A percentile compares a stretch with the other conserved stretches of the same genome.
Conservation (phyloP, 2,329 filamentous ascomycete genomes). For the Fusarium chlamydosporum region DNA sequence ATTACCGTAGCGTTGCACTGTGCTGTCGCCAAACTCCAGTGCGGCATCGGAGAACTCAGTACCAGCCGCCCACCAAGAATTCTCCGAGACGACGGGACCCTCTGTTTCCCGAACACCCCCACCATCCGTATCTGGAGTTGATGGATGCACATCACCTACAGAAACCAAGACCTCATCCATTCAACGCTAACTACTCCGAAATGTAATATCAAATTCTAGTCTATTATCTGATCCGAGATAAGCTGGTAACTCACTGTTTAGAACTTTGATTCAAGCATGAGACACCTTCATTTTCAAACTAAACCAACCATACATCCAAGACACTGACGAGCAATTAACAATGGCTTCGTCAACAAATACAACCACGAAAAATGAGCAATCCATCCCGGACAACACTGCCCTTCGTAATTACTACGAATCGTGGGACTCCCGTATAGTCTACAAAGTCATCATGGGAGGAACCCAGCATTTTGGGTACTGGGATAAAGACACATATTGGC, state of each 20-base stretch:
- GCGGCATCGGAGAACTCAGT: too few species aligned
- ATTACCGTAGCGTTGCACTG: too few species aligned
- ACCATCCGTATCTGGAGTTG: background rate
- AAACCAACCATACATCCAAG: too few species aligned
- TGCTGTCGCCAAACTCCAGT: too few species aligned
- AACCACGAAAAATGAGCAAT: background rate
- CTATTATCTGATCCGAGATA: too few species aligned
- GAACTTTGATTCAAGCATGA: too few species aligned
- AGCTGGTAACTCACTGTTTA: too few species aligned
- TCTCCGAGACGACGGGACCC: background rate
- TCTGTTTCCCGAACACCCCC: background rate
- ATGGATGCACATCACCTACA: background rate
- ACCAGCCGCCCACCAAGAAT: background rate
- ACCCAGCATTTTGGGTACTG: slow-evolving; percentile 15
- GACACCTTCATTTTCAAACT: too few species aligned
- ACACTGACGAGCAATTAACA: background rate
- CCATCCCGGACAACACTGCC: background rate
- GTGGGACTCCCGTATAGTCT: slow-evolving; percentile 8
- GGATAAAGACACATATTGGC: slow-evolving; percentile 11
- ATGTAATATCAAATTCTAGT: too few species aligned
- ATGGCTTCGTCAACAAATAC: background rate
- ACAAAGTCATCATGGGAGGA: slow-evolving; percentile 10
- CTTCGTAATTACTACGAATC: slow-evolving; percentile 10
- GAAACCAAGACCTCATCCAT: background rate
- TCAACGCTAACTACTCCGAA: background rate